phyloP scores from a whole-genome alignment of 176 grass and related monocot genomes.

The Triticum turgidum region DNA sequence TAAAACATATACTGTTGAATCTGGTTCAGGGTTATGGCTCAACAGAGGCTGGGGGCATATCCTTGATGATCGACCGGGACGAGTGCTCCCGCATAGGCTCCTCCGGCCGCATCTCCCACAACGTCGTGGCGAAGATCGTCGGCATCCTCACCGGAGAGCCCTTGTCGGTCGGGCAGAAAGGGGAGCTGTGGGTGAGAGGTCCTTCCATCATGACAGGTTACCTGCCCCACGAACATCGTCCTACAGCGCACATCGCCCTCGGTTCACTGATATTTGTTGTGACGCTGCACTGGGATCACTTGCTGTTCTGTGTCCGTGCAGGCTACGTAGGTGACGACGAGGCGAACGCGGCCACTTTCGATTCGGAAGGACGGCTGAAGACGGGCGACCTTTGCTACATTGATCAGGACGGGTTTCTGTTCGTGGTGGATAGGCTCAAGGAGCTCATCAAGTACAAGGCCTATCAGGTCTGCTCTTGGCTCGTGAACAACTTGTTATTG shows the following conservation, averaged over 20 bases:
- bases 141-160: constrained; percentile 33
- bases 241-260: not conserved
- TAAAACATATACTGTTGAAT: not conserved
- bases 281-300: not conserved
- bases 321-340: constrained; percentile 76
- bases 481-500: not conserved
- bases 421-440: constrained; percentile 68
- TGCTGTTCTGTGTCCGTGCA: not conserved
- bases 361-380: constrained; percentile 73
- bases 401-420: constrained; percentile 63
- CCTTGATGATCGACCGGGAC: constrained; percentile 46
- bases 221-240: not conserved
- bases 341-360: constrained; percentile 53
- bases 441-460: constrained; percentile 94
- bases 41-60: constrained; percentile 59
- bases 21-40: constrained; percentile 59
- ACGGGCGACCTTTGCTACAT: constrained; percentile 83
- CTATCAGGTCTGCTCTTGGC: constrained; percentile 57
- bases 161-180: constrained; percentile 45
- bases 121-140: constrained; percentile 55
- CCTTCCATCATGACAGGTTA: constrained; percentile 66
- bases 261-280: too few species aligned
- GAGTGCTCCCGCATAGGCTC: constrained; percentile 57
- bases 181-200: constrained; percentile 59
- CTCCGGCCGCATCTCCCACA: constrained; percentile 39